Evolutionary conservation across 768 basidiomycete genomes (phyloP).

Genomic region (Amanita rubescens): DNA sequence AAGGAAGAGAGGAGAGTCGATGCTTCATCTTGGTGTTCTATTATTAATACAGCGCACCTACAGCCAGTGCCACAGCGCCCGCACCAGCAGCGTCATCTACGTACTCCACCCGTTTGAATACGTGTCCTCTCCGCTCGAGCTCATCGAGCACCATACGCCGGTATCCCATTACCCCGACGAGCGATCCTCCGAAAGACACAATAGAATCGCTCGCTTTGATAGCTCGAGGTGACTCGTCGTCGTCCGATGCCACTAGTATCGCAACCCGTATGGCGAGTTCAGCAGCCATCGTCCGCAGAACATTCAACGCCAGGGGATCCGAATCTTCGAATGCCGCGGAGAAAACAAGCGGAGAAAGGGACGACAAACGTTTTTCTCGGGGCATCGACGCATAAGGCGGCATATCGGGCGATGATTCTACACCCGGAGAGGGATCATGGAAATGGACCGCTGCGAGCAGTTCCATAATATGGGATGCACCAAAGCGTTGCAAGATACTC

Average conservation of each 20-base stretch:
- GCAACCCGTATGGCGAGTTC: conserved; percentile 54
- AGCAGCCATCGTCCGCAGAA: conserved; percentile 45
- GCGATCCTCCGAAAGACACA: conserved; percentile 73
- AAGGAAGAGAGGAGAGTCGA: conserved; percentile 13
- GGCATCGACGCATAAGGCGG: conserved; percentile 26
- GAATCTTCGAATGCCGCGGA: conserved; percentile 60
- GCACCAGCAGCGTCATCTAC: conserved; percentile 61
- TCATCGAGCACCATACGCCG: conserved; percentile 47
- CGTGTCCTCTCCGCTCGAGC: conserved; percentile 48
- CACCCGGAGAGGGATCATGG: conserved; percentile 40
- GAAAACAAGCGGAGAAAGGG: conserved; percentile 73
- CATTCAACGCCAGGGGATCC: conserved; percentile 57
- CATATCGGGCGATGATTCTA: conserved; percentile 13
- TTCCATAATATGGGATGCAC: conserved; percentile 50
- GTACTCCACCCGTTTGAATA: conserved; percentile 58
- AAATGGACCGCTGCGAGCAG: conserved; percentile 58
- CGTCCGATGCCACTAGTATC: conserved; percentile 39
- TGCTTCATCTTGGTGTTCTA: conserved; percentile 5
- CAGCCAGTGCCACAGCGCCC: conserved; percentile 55
- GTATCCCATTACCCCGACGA: conserved; percentile 59
- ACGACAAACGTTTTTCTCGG: conserved; percentile 70
- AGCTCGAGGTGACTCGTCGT: conserved; percentile 20
- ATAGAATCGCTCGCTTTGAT: conserved; percentile 51
- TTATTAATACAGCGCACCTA: conserved; percentile 7
- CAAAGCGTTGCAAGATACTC: conserved; percentile 48